phyloP scores from a whole-genome alignment of 2,329 filamentous ascomycete genomes.

The Fusarium musae region DNA sequence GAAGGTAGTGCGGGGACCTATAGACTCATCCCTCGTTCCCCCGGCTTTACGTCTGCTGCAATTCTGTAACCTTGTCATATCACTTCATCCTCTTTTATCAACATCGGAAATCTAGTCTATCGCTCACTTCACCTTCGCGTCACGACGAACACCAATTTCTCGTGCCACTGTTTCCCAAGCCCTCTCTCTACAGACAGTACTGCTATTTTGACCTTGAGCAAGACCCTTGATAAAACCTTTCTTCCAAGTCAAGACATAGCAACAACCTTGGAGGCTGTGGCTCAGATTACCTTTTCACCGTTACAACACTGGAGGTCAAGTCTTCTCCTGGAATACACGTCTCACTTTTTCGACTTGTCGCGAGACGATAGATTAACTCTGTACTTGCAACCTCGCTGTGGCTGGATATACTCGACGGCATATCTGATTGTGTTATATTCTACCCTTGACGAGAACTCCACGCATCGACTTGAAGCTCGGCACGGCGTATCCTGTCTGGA shows the following conservation, averaged over 20 bases:
- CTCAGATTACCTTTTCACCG: constrained; percentile 15
- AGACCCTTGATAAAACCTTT: constrained; percentile 2
- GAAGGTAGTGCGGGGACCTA: constrained; percentile 39
- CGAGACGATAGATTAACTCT: constrained; percentile 3
- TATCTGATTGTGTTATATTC: neutral
- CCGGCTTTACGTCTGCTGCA: constrained; percentile 35
- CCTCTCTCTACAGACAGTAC: neutral
- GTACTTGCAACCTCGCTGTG: neutral
- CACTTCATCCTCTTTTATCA: constrained; percentile 33
- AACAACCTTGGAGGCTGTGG: constrained; percentile 14
- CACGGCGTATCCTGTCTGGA: neutral
- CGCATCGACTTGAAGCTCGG: neutral
- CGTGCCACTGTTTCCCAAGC: constrained; percentile 12
- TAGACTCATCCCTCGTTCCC: constrained; percentile 37
- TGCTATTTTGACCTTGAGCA: constrained; percentile 8
- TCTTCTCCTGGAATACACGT: constrained; percentile 11
- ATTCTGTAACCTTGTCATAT: constrained; percentile 40
- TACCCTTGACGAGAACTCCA: neutral
- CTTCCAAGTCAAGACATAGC: constrained; percentile 2
- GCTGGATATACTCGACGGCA: neutral
- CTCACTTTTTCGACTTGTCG: constrained; percentile 9
- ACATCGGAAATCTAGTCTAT: constrained; percentile 24
- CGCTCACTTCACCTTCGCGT: constrained; percentile 16
- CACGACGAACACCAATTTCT: neutral
- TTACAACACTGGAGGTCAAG: constrained; percentile 4